Conservation (phyloP, 768 basidiomycete genomes). For the Wakefieldia striispora region DNA sequence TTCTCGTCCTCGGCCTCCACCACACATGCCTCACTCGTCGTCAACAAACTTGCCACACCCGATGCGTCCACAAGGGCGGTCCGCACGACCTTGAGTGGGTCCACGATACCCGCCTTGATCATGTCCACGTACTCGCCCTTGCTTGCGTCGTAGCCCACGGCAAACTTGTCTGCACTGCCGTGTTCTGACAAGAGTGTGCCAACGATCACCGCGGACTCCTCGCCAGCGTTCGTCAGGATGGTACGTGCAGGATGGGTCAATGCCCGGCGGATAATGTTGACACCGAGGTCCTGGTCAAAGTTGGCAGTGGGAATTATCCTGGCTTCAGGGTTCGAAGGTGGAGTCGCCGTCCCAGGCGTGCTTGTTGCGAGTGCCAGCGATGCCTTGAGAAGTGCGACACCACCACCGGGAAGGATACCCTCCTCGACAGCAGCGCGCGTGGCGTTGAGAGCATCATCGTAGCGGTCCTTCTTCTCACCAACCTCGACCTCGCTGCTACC, state of each 20-base stretch:
- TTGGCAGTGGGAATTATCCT: constrained; percentile 76
- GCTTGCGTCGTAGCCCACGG: constrained; percentile 86
- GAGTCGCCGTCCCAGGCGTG: constrained; percentile 43
- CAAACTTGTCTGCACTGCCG: constrained; percentile 72
- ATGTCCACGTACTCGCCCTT: constrained; percentile 94
- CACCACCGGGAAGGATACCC: constrained; percentile 96
- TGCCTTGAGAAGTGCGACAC: constrained; percentile 89
- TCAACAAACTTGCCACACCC: constrained; percentile 91
- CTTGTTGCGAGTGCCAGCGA: constrained; percentile 63
- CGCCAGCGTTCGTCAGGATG: constrained; percentile 92
- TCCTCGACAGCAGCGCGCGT: constrained; percentile 98
- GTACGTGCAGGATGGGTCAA: constrained; percentile 80
- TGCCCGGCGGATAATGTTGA: constrained; percentile 87
- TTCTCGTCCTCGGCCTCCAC: constrained; percentile 89
- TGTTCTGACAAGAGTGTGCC: constrained; percentile 77
- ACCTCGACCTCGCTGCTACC: constrained; percentile 94
- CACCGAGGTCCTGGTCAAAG: constrained; percentile 98
- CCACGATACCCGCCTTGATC: constrained; percentile 92
- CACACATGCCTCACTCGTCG: constrained; percentile 89
- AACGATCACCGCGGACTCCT: constrained; percentile 91
- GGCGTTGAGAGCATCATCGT: constrained; percentile 96
- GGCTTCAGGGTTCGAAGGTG: constrained; percentile 53
- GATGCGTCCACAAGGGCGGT: constrained; percentile 90
- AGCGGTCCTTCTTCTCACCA: constrained; percentile 98
- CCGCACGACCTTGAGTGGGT: constrained; percentile 93